Conservation (phyloP, 2,329 filamentous ascomycete genomes). For the Venturiaceae sp. region DNA sequence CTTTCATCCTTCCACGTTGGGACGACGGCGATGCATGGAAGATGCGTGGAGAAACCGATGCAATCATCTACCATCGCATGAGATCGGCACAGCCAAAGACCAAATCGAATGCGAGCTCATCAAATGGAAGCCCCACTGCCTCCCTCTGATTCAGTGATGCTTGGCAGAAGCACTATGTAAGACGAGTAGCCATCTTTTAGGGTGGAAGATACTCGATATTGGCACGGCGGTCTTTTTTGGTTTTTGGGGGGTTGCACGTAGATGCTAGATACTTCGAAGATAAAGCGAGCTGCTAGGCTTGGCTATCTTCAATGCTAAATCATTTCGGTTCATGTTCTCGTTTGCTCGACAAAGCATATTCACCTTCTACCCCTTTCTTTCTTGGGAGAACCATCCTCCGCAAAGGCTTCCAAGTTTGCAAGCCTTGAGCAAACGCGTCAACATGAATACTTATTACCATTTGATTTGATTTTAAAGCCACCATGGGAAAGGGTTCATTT, state of each 20-base stretch:
- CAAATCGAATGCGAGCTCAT: background rate
- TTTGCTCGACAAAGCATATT: too few species aligned
- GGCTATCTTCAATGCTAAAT: background rate
- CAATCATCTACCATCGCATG: constrained; percentile 3
- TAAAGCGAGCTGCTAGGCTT: background rate
- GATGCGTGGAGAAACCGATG: constrained; percentile 4
- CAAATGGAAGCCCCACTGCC: background rate
- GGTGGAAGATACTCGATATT: background rate
- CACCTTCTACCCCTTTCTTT: too few species aligned
- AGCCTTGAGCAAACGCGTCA: too few species aligned
- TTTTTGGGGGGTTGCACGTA: background rate
- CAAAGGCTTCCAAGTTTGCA: too few species aligned
- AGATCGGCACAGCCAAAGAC: background rate
- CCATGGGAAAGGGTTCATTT: too few species aligned
- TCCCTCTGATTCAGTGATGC: background rate
- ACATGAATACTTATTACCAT: too few species aligned
- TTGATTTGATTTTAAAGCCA: too few species aligned
- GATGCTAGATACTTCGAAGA: background rate
- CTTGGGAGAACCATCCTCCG: too few species aligned
- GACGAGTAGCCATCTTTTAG: background rate
- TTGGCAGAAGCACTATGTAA: background rate
- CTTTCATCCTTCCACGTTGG: constrained; percentile 46
- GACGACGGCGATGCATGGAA: constrained; percentile 27
- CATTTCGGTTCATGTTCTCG: background rate
- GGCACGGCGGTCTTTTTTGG: background rate